Percentiles rank a stretch among this genome's conserved stretches.
Evolutionary conservation across 2,329 filamentous ascomycete species (phyloP).

Genomic region (Pleomassaria siparia): DNA sequence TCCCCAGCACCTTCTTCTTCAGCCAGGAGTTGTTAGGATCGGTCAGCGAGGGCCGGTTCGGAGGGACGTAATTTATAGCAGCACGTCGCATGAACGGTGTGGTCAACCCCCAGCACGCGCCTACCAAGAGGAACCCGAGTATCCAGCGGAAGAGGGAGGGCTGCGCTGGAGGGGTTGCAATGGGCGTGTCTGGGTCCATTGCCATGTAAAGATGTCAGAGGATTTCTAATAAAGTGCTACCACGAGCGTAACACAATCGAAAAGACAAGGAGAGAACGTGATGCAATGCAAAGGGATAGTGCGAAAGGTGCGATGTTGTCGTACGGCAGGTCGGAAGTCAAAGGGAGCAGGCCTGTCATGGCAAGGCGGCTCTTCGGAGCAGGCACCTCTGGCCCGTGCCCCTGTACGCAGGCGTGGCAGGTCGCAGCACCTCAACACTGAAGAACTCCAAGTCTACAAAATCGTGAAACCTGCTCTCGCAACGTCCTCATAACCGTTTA

Average conservation of each 20-base stretch:
- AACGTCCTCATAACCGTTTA: too few relatives aligned
- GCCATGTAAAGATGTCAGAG: neutral
- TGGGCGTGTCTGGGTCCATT: conserved; percentile 37
- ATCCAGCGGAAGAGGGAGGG: conserved; percentile 73
- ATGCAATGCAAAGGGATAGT: neutral
- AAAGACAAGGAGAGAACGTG: neutral
- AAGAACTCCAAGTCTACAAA: too few relatives aligned
- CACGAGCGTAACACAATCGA: too few relatives aligned
- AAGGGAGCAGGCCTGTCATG: neutral
- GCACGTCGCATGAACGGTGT: conserved; percentile 87
- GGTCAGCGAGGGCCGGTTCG: conserved; percentile 32
- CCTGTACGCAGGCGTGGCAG: neutral
- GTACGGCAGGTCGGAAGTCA: neutral
- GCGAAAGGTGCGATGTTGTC: neutral
- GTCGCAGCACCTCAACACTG: neutral
- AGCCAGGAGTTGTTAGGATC: conserved; percentile 57
- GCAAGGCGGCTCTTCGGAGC: neutral
- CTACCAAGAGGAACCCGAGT: conserved; percentile 85
- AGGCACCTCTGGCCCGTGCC: neutral
- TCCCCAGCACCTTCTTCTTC: conserved; percentile 62
- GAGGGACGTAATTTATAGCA: conserved; percentile 71
- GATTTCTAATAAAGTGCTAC: too few relatives aligned
- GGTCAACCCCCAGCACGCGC: conserved; percentile 89
- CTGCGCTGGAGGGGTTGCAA: conserved; percentile 23
- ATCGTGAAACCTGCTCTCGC: too few relatives aligned